phyloP scores from a whole-genome alignment of 345 rosid species.

The Ceriops tagal region DNA sequence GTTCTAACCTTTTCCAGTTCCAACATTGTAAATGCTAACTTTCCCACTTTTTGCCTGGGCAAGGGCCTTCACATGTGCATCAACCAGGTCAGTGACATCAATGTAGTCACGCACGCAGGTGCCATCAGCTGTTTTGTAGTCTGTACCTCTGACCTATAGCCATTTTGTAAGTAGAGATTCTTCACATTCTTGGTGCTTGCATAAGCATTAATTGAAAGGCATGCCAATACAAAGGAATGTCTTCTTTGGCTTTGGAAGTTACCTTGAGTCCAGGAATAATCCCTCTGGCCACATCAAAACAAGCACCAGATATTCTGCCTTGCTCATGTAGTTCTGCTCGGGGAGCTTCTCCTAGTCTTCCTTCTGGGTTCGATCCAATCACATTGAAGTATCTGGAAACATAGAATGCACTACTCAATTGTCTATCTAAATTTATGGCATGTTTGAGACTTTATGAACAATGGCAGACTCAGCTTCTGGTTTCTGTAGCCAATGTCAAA shows the following conservation, averaged over 20 bases:
- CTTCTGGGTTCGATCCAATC: slow-evolving; percentile 97
- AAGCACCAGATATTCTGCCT: slow-evolving; percentile 94
- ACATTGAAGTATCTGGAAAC: slow-evolving; percentile 85
- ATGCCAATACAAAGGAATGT: too few species aligned
- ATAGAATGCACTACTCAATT: too few species aligned
- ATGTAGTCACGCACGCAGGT: slow-evolving; percentile 95
- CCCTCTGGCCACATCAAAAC: slow-evolving; percentile 97
- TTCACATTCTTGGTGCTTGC: neutral
- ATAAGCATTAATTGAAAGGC: neutral
- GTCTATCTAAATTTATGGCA: too few species aligned
- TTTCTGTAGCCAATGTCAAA: too few species aligned
- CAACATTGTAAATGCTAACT: slow-evolving; percentile 94
- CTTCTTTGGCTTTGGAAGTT: neutral
- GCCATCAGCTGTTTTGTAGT: slow-evolving; percentile 85
- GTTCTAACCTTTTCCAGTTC: slow-evolving; percentile 70
- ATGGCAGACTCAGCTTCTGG: too few species aligned
- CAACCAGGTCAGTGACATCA: slow-evolving; percentile 96
- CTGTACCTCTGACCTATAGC: slow-evolving; percentile 87
- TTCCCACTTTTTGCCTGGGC: slow-evolving; percentile 60
- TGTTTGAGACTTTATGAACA: too few species aligned
- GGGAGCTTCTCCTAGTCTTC: slow-evolving; percentile 97
- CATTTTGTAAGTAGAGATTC: neutral
- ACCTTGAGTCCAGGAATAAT: slow-evolving; percentile 81
- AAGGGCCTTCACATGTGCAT: slow-evolving; percentile 95
- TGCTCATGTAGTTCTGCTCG: slow-evolving; percentile 95